phyloP scores from a whole-genome alignment of 2,329 filamentous ascomycete species.

The Peltaster fructicola region DNA sequence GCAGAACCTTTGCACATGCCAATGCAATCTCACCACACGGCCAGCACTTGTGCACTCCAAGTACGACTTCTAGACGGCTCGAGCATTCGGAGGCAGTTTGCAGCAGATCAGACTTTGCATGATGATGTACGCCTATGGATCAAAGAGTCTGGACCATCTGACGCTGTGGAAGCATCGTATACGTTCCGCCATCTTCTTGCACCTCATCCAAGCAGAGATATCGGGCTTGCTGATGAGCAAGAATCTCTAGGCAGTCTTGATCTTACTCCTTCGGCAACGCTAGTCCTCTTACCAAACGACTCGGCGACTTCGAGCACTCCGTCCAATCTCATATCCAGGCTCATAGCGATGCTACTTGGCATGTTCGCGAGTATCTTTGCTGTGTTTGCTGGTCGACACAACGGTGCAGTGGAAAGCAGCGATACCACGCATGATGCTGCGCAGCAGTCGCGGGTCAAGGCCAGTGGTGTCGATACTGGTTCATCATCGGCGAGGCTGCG shows the following conservation, averaged over 20 bases:
- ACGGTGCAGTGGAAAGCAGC: no score
- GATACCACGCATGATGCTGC: no score
- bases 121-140: constrained; percentile 61
- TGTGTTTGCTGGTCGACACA: no score
- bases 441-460: no score
- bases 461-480: no score
- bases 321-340: no score
- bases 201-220: constrained; percentile 55
- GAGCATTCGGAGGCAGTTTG: constrained; percentile 56
- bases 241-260: constrained; percentile 51
- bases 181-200: constrained; percentile 71
- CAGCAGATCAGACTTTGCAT: constrained; percentile 39
- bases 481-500: constrained; percentile 17
- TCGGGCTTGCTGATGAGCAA: constrained; percentile 59
- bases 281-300: constrained; percentile 73
- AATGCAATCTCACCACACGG: constrained; percentile 6
- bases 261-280: constrained; percentile 60
- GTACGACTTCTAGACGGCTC: constrained; percentile 72
- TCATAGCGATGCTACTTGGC: no score
- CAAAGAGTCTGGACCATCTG: constrained; percentile 36
- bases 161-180: constrained; percentile 38
- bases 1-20: constrained; percentile 1
- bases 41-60: constrained; percentile 35
- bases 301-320: no score
- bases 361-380: no score